These are phyloP conservation scores for Schizosaccharomyces osmophilus DNA, from an alignment of 805 yeast genomes.

Conservation along the genomic window DNA sequence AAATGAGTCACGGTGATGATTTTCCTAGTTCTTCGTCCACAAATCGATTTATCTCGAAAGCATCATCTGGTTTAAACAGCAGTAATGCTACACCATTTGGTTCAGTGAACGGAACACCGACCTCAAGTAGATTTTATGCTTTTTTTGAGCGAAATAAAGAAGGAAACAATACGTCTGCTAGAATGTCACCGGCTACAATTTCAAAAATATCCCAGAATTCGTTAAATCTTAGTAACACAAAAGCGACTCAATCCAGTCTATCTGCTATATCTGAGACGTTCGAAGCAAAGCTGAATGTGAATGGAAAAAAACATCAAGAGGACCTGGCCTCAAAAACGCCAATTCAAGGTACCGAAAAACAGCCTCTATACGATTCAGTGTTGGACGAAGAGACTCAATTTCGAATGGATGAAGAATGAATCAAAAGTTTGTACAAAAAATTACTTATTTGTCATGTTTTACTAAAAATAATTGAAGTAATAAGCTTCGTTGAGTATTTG, in stretches of 20 bases:
- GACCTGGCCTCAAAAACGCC: not conserved
- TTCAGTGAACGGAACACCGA: not conserved
- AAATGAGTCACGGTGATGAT: slow-evolving; percentile 25
- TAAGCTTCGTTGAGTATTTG: too few species aligned
- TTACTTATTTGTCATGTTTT: too few species aligned
- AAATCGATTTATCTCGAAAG: not conserved
- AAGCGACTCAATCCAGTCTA: not conserved
- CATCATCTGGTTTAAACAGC: not conserved
- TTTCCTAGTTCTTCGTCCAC: not conserved
- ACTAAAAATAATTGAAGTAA: too few species aligned
- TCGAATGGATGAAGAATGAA: not conserved
- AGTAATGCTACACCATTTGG: not conserved
- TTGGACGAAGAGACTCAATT: not conserved
- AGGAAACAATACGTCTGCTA: not conserved
- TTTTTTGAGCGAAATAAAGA: not conserved
- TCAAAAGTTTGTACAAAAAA: not conserved
- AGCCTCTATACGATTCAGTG: not conserved
- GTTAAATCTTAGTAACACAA: not conserved
- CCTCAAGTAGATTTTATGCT: not conserved
- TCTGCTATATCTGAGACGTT: not conserved
- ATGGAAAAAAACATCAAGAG: not conserved
- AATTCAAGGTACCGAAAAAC: not conserved
- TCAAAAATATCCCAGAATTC: not conserved
- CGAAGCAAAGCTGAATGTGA: not conserved
- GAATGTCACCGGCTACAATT: not conserved